Percentiles rank a stretch among this genome's conserved stretches.
Conservation (phyloP, 2,329 filamentous ascomycete species). For the Fusarium illudens region DNA sequence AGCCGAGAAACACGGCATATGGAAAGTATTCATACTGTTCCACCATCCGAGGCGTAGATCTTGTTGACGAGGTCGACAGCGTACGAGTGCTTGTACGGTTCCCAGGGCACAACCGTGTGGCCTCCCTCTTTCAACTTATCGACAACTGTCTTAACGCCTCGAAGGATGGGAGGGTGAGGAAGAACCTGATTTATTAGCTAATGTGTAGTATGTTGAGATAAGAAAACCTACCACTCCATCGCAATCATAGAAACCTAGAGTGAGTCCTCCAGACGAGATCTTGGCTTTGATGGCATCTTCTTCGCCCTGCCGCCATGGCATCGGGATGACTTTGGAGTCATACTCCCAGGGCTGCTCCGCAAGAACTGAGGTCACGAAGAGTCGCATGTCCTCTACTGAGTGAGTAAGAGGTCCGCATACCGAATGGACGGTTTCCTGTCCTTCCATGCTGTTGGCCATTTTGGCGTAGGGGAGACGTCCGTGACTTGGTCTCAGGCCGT, state of each 20-base stretch:
- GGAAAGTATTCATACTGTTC: constrained; percentile 31
- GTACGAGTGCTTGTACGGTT: constrained; percentile 42
- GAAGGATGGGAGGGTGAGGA: constrained; percentile 50
- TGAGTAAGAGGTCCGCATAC: constrained; percentile 47
- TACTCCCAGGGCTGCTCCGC: constrained; percentile 47
- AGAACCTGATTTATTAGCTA: constrained; percentile 36
- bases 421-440: constrained; percentile 46
- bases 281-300: constrained; percentile 39
- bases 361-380: constrained; percentile 44
- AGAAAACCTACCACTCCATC: constrained; percentile 16
- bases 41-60: constrained; percentile 44
- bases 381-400: constrained; percentile 32
- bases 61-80: constrained; percentile 39
- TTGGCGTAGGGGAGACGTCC: constrained; percentile 44
- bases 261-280: constrained; percentile 34
- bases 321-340: constrained; percentile 47
- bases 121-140: constrained; percentile 39
- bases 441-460: constrained; percentile 47
- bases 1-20: not conserved
- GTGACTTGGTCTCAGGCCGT: constrained; percentile 40
- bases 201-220: fast-evolving
- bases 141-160: constrained; percentile 43
- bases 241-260: constrained; percentile 46
- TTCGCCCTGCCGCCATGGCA: constrained; percentile 48
- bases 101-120: constrained; percentile 44